These are phyloP conservation scores for Stagonosporopsis vannaccii DNA, from an alignment of 2,329 filamentous ascomycete genomes.

Conservation along the genomic window DNA sequence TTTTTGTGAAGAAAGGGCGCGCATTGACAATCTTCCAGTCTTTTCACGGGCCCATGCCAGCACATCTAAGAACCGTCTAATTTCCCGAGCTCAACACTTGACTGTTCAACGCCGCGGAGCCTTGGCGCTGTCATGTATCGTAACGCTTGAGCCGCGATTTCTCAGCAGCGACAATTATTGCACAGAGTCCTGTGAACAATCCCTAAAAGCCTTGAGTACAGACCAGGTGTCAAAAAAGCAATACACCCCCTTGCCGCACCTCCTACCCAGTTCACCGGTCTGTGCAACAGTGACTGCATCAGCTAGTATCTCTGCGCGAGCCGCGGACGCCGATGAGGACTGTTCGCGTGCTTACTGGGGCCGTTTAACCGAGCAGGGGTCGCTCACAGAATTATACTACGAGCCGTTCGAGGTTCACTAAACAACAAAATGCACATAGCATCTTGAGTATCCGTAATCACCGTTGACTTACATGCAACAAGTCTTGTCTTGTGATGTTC, in stretches of 20 bases:
- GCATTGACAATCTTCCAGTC: neutral
- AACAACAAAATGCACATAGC: neutral
- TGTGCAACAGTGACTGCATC: slow-evolving; percentile 6
- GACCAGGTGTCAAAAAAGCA: neutral
- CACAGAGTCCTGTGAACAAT: too few species aligned
- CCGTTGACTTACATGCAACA: neutral
- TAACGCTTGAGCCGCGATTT: too few species aligned
- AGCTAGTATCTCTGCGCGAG: neutral
- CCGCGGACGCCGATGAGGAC: slow-evolving; percentile 2
- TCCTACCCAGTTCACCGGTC: neutral
- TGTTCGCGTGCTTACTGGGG: neutral
- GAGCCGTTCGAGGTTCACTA: neutral
- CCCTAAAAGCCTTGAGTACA: neutral
- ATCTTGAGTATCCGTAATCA: neutral
- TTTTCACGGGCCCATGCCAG: neutral
- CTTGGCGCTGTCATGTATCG: slow-evolving; percentile 1
- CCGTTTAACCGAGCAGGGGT: neutral
- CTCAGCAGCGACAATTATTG: neutral
- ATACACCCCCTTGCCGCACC: slow-evolving; percentile 5
- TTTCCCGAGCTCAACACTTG: neutral
- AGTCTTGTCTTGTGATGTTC: too few species aligned
- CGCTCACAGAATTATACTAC: neutral
- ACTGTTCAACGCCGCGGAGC: neutral
- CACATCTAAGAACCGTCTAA: neutral
- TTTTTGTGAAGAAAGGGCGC: neutral